Evolutionary conservation across 208 protist species (phyloP), one percentile per base, ranked within the genome.

Genomic region (Borovskyia barvae): DNA sequence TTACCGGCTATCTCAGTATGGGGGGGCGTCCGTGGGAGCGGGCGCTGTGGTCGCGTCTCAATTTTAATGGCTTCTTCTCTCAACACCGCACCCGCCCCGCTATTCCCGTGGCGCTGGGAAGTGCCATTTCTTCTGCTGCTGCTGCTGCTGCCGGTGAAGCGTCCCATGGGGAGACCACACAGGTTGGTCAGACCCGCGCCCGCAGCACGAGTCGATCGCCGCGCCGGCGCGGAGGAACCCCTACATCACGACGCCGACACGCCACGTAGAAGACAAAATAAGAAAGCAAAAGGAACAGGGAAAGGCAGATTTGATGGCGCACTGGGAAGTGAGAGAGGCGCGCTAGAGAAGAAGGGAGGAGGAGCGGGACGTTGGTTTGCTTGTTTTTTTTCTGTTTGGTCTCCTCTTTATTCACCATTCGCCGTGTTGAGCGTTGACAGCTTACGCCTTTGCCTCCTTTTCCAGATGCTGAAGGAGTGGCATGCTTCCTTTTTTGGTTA

Each of bases 31-130:
- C 59, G 25, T 75, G 64, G 52, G 77, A 87, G 67, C 73, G 79
- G 9, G 81, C 83, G 22, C 59, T 94, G 47, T 94, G 87, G 87
- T 72, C 76, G 19, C 62, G 87, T 9, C 59, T 94, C 8, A 82
- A 94, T 55, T 92, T 94, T 61, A 94, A 82, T 66, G 65, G 77
- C 11, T 90, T 65, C 72, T 81, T 90, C 72, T 54, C 64, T n/a
- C 58, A 52, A 43, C 45, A 63, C 39, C 59, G 53, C 39, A 29
- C 45, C 2, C 26, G 46, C 2, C 32, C 40, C 8, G 15, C 36
- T 17, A 15, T 49, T 19, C 53, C 53, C 12, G 32, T 36, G 24
- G 6, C 20, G 48, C 20, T 69, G 30, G 37, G 22, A 4, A 36
- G 52, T 15, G 42, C 12, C 33, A 41, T 40, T 28, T 39, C 19